A percentile compares a stretch with the other conserved stretches of the same genome.
Conservation (phyloP, 305 asterid genomes). For the Lippia alba region DNA sequence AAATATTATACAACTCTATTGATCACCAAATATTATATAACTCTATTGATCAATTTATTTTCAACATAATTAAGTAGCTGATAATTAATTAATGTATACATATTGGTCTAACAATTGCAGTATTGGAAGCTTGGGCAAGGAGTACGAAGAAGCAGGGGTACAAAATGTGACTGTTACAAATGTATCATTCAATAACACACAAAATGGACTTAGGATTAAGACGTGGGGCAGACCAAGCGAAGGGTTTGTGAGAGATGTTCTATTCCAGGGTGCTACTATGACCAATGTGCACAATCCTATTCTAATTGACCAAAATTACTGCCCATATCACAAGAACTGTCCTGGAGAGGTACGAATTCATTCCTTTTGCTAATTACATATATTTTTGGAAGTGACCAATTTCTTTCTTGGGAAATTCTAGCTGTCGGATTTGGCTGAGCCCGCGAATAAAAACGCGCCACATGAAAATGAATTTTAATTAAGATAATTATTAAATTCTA, state of each 20-base stretch:
- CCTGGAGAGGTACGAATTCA: slow-evolving; percentile 52
- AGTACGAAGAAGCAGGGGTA: slow-evolving; percentile 56
- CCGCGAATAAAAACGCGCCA: no score
- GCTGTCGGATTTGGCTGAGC: no score
- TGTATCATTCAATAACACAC: slow-evolving; percentile 44
- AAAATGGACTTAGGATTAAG: slow-evolving; percentile 65
- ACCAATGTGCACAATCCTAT: slow-evolving; percentile 60
- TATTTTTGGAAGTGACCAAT: no score
- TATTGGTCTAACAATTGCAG: no score
- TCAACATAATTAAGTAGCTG: no score
- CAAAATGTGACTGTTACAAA: slow-evolving; percentile 54
- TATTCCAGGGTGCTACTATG: slow-evolving; percentile 54
- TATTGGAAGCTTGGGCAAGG: slow-evolving; percentile 70
- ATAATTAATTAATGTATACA: no score
- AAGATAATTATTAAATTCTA: no score
- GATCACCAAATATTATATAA: no score
- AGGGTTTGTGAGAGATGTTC: slow-evolving; percentile 54
- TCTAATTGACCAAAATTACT: slow-evolving; percentile 65
- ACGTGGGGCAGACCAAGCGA: slow-evolving; percentile 71
- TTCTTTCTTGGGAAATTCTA: no score
- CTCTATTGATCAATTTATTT: no score
- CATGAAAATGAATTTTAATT: no score
- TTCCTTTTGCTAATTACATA: neutral
- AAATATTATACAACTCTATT: no score
- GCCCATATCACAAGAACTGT: slow-evolving; percentile 51